Conservation (phyloP, 805 yeast species). For the Yarrowia hollandica region DNA sequence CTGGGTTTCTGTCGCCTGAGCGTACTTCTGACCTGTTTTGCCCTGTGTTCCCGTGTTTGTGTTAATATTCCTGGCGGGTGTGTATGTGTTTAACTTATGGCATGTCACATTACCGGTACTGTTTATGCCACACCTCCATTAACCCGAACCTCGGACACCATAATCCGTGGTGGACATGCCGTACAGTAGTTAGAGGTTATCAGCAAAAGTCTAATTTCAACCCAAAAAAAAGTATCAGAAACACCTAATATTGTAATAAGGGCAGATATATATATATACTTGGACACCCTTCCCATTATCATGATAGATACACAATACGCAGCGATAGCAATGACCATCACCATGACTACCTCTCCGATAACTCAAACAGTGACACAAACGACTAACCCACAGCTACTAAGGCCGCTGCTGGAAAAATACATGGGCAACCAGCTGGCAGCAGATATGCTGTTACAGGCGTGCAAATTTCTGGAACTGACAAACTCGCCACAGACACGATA, state of each 20-base stretch:
- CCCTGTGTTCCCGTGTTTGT: no score
- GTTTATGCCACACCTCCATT: background rate
- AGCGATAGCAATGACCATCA: background rate
- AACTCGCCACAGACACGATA: slow-evolving; percentile 1
- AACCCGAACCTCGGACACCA: slow-evolving; percentile 23
- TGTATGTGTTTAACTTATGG: no score
- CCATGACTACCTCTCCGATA: background rate
- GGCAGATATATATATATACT: background rate
- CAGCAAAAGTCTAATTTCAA: background rate
- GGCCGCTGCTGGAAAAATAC: slow-evolving; percentile 8
- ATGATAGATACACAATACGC: no score
- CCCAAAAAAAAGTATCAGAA: background rate
- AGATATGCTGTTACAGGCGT: background rate
- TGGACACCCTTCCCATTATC: no score
- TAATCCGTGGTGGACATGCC: no score
- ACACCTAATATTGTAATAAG: no score
- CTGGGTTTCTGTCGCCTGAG: no score
- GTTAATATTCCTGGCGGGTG: no score
- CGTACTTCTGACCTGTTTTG: no score
- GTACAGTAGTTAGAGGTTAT: no score
- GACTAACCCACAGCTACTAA: background rate
- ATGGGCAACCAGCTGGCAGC: slow-evolving; percentile 13
- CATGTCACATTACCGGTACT: no score
- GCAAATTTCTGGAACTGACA: background rate
- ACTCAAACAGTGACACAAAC: background rate